Evolutionary conservation across 108 stramenopile genomes (phyloP), one percentile per base, ranked within the genome.

Genomic region (Aureococcus anophagefferens): DNA sequence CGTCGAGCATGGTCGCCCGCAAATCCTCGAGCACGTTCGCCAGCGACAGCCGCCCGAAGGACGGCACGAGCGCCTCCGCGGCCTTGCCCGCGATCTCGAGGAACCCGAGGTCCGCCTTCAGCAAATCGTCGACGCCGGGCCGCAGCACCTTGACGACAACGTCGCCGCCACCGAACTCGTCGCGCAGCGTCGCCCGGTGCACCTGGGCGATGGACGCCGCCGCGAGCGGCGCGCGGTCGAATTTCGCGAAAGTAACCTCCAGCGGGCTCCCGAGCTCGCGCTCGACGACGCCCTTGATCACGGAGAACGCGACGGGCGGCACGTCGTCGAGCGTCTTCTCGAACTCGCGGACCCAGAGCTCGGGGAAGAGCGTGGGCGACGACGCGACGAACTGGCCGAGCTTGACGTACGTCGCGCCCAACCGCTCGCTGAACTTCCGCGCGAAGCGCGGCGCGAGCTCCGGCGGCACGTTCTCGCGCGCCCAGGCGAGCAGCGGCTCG

Each of bases 141-240:
- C 95, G 95, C 76, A 89, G 93, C 18, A 97, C 94, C 79, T 97
- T 97, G 78, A 97, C 84, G 29, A 95, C 96, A 34, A 97, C 96
- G 29, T 92, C 88, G 71, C 91, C 89, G 0, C 51, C 51, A 11
- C 37, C 37, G 37, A 40, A 11, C 37, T 40, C 37, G 25, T 59
- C 51, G 17, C 25, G 17, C 1, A 96, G 78, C 45, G 59, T 87
- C 30, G 94, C 96, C 35, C 83, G 82, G 77, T 96, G 94, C 14
- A 95, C 94, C 76, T 96, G 96, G 0, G 96, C 94, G 70, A 97
- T 93, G 33, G 83, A 85, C 4, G 96, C 96, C 4, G 87, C 89
- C 35, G 93, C 94, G 31, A 95, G 69, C 0, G 96, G 96, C 35
- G 65, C 85, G 14, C 73, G 67, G 67, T 97, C 91, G 63, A 97